A percentile compares a stretch with the other conserved stretches of the same genome.
Conservation (phyloP, 2,329 filamentous ascomycete species). For the Dendryphion nanum region DNA sequence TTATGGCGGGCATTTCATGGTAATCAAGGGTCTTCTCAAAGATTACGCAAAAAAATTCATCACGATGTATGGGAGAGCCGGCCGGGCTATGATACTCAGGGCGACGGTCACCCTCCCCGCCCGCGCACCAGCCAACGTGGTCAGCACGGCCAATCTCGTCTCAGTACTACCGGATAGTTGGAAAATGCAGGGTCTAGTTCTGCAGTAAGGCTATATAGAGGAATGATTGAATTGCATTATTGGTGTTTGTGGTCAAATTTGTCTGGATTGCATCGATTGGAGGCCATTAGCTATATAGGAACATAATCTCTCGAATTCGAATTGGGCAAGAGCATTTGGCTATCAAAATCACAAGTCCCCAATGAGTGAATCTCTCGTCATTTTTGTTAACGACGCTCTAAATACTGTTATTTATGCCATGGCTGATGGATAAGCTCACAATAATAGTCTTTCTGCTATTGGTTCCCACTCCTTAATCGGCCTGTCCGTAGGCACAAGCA, state of each 20-base stretch:
- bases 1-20: constrained; percentile 48
- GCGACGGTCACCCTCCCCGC: constrained; percentile 73
- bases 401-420: too few relatives aligned
- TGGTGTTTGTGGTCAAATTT: too few relatives aligned
- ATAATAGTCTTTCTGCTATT: constrained; percentile 31
- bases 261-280: background rate
- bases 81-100: constrained; percentile 65
- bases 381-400: too few relatives aligned
- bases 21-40: constrained; percentile 54
- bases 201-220: too few relatives aligned
- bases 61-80: constrained; percentile 75
- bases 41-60: constrained; percentile 74
- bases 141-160: constrained; percentile 28
- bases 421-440: too few relatives aligned
- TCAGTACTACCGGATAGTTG: constrained; percentile 30
- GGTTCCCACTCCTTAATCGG: constrained; percentile 38
- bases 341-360: background rate
- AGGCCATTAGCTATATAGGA: background rate
- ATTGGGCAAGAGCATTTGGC: too few relatives aligned
- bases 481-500: constrained; percentile 40
- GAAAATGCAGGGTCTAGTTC: too few relatives aligned
- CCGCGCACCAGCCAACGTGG: constrained; percentile 22
- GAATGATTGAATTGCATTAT: too few relatives aligned
- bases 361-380: too few relatives aligned
- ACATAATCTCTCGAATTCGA: background rate